These are phyloP conservation scores for Zymoseptoria ardabiliae DNA, from an alignment of 2,329 filamentous ascomycete species.

Conservation along the genomic window DNA sequence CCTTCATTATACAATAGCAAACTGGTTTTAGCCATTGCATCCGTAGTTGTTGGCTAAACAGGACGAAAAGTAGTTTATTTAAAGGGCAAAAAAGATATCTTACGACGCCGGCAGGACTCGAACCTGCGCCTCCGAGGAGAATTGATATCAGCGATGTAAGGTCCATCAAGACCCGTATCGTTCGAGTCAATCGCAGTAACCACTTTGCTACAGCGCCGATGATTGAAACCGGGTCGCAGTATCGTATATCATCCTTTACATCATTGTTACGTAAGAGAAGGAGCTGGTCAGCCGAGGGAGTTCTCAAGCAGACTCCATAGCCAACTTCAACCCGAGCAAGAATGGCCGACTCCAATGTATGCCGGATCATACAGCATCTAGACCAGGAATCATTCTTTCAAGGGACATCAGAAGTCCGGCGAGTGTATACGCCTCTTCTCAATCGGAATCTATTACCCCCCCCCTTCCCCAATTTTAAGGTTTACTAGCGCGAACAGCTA, in stretches of 20 bases:
- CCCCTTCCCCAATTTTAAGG: background rate
- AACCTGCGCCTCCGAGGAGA: slow-evolving; percentile 3
- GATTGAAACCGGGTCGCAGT: background rate
- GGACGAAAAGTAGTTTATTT: too few relatives aligned
- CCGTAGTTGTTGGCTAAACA: too few relatives aligned
- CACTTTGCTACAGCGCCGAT: slow-evolving; percentile 5
- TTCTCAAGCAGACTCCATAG: too few relatives aligned
- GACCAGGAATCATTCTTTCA: background rate
- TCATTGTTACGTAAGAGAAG: background rate
- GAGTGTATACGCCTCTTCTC: background rate
- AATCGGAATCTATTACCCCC: background rate
- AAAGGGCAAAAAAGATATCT: background rate
- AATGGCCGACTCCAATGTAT: background rate
- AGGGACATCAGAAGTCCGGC: background rate
- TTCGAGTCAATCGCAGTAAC: slow-evolving; percentile 8
- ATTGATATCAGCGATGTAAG: background rate
- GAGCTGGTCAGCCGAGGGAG: background rate
- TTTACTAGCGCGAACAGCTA: background rate
- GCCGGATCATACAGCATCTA: background rate
- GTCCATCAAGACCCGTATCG: background rate
- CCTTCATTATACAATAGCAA: too few relatives aligned
- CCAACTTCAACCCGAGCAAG: too few relatives aligned
- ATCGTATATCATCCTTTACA: background rate
- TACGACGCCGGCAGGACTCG: slow-evolving; percentile 1
- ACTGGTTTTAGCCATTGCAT: too few relatives aligned